Conservation (phyloP, 2,329 filamentous ascomycete genomes). For the Rhynchosporium graminicola region DNA sequence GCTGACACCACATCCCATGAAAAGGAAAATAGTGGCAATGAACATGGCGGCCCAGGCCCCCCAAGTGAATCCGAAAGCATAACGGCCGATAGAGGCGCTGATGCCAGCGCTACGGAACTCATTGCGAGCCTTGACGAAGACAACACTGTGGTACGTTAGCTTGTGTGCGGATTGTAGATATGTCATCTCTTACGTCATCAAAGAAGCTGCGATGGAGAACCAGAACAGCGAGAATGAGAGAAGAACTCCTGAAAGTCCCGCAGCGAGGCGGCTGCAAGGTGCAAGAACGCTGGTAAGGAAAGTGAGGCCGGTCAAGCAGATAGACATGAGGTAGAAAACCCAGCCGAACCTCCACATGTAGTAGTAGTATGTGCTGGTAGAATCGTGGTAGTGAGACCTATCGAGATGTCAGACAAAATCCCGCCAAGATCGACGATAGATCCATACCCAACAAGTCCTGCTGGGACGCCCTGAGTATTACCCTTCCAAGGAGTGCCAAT, state of each 20-base stretch:
- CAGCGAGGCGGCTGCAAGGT: slow-evolving; percentile 69
- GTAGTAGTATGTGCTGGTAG: slow-evolving; percentile 65
- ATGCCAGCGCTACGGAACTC: slow-evolving; percentile 59
- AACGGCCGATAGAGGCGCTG: slow-evolving; percentile 61
- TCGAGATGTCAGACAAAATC: slow-evolving; percentile 16
- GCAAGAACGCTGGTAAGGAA: slow-evolving; percentile 70
- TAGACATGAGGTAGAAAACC: slow-evolving; percentile 82
- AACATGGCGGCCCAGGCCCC: slow-evolving; percentile 66
- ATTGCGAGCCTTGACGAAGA: slow-evolving; percentile 70
- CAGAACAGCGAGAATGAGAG: slow-evolving; percentile 66
- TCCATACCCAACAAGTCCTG: slow-evolving; percentile 53
- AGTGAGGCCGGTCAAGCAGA: slow-evolving; percentile 73
- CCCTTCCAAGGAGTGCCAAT: slow-evolving; percentile 71
- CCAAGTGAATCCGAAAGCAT: slow-evolving; percentile 79
- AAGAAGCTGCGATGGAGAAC: slow-evolving; percentile 62
- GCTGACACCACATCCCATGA: slow-evolving; percentile 51
- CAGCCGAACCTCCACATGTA: slow-evolving; percentile 91
- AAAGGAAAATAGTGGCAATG: slow-evolving; percentile 68
- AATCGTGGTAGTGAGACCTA: slow-evolving; percentile 55
- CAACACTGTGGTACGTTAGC: slow-evolving; percentile 46
- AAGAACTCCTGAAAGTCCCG: slow-evolving; percentile 63
- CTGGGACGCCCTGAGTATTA: slow-evolving; percentile 54
- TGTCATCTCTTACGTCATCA: slow-evolving; percentile 70
- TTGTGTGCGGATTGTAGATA: slow-evolving; percentile 23
- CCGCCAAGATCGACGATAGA: not conserved